Evolutionary conservation across 345 rosid species (phyloP).

Genomic region (Corchorus capsularis): DNA sequence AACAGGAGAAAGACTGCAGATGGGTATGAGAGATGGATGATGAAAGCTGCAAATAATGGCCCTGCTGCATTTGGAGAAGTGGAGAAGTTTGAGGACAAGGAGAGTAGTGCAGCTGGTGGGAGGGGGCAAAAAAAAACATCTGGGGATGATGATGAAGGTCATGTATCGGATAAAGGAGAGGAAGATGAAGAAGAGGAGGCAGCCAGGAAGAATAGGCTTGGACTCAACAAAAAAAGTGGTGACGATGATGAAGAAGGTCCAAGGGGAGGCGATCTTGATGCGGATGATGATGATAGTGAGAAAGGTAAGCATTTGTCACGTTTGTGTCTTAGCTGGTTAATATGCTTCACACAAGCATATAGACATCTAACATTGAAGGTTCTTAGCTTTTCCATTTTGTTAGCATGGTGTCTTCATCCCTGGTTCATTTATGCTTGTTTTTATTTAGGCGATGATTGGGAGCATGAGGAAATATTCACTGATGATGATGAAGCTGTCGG

Average conservation of each 20-base stretch:
- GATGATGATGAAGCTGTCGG: slow-evolving; percentile 99
- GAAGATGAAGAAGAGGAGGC: slow-evolving; percentile 96
- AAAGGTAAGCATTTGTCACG: slow-evolving; percentile 58
- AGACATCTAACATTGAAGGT: background rate
- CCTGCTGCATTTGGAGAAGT: slow-evolving; percentile 93
- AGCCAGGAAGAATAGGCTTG: slow-evolving; percentile 84
- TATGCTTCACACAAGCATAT: background rate
- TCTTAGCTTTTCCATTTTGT: background rate
- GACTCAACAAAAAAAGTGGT: slow-evolving; percentile 63
- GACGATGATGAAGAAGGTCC: slow-evolving; percentile 96
- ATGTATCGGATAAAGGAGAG: slow-evolving; percentile 80
- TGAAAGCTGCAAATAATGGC: slow-evolving; percentile 94
- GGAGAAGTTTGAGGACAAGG: slow-evolving; percentile 76
- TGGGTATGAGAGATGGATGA: slow-evolving; percentile 99
- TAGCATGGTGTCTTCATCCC: slow-evolving; percentile 1
- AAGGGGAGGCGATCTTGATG: slow-evolving; percentile 91
- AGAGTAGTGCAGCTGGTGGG: slow-evolving; percentile 50
- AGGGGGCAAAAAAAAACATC: slow-evolving; percentile 78
- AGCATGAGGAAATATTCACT: slow-evolving; percentile 96
- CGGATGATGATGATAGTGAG: slow-evolving; percentile 93
- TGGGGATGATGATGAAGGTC: slow-evolving; percentile 85
- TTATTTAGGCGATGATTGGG: slow-evolving; percentile 93
- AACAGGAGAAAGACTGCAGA: slow-evolving; percentile 95
- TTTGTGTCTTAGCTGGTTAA: background rate
- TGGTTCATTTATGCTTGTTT: background rate